These are phyloP conservation scores for Sechiopsis laciniata DNA, from an alignment of 306 rosid genomes.

Conservation along the genomic window DNA sequence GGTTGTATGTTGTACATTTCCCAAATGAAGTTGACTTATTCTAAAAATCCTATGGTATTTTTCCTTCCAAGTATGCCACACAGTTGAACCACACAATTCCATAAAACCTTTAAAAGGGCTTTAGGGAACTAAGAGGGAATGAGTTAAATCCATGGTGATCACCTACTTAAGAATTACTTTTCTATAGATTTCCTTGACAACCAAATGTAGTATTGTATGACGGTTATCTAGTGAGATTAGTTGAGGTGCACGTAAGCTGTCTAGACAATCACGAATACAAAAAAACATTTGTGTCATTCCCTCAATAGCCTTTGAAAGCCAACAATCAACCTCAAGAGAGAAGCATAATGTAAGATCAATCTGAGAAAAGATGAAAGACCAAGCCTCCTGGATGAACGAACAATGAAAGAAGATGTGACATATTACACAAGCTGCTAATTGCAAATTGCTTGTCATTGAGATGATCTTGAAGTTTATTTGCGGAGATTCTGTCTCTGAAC, in stretches of 20 bases:
- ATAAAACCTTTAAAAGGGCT: background rate
- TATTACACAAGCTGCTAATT: background rate
- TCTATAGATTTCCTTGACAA: no score
- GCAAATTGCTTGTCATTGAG: background rate
- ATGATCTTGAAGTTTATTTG: background rate
- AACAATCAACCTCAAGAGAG: background rate
- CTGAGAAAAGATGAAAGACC: slow-evolving; percentile 1
- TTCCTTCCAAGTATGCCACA: background rate
- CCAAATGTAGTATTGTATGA: no score
- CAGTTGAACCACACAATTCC: background rate
- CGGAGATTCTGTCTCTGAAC: background rate
- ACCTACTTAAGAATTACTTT: no score
- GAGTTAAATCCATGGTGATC: no score
- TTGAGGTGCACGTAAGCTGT: no score
- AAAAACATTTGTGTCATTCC: background rate
- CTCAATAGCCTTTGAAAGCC: background rate
- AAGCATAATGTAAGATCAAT: background rate
- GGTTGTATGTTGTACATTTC: background rate
- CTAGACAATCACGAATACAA: no score
- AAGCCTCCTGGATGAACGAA: background rate
- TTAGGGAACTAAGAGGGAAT: no score
- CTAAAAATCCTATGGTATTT: background rate
- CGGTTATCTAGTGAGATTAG: no score
- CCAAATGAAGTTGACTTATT: background rate
- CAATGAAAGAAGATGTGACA: background rate